phyloP scores from a whole-genome alignment of 2,329 filamentous ascomycete species.

The Fusarium verticillioides region DNA sequence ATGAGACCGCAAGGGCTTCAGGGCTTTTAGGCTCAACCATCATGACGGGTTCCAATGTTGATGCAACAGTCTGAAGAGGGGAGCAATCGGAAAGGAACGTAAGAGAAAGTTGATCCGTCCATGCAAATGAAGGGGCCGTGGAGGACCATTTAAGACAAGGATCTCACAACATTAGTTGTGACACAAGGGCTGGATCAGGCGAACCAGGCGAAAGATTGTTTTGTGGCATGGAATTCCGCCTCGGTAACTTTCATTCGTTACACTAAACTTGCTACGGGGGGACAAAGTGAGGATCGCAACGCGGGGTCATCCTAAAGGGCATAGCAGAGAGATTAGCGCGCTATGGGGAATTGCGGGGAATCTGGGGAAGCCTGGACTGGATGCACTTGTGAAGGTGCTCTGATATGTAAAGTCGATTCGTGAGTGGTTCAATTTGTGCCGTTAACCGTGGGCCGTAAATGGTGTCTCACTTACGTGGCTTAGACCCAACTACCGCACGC shows the following conservation, averaged over 20 bases:
- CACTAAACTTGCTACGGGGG: background rate
- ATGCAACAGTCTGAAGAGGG: background rate
- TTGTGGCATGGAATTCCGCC: background rate
- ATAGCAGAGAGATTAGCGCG: background rate
- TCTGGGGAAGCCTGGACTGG: background rate
- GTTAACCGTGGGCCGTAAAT: background rate
- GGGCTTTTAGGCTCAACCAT: background rate
- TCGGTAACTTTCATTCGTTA: background rate
- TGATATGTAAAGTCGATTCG: background rate
- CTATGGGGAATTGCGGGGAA: background rate
- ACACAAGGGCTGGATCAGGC: background rate
- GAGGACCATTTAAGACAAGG: background rate
- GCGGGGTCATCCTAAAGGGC: background rate
- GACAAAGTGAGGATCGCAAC: background rate
- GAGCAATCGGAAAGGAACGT: background rate
- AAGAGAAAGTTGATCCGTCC: background rate
- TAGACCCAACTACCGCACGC: background rate
- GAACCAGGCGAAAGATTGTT: background rate
- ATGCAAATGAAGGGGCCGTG: background rate
- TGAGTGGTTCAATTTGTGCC: background rate
- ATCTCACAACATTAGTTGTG: background rate
- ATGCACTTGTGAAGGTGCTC: background rate
- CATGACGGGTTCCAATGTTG: background rate
- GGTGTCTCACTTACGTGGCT: background rate
- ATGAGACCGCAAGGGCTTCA: background rate